Base-by-base conservation (phyloP, 1,284 basidiomycete genomes). In the Puccinia horiana region DNA sequence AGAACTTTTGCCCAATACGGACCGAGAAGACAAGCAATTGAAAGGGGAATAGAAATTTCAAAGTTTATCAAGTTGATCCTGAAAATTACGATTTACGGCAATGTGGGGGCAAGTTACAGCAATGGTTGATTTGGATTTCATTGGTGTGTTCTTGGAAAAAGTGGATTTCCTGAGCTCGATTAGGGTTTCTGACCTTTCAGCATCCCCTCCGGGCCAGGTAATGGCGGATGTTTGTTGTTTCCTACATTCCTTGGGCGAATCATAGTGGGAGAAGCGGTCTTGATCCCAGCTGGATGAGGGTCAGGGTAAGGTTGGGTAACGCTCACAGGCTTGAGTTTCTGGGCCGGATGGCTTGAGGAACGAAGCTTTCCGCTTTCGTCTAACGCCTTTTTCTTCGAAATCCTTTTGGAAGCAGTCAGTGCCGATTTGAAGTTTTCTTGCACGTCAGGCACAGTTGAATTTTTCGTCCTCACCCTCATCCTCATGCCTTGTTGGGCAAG, bases 391-490 rank as follows among this genome's bases (percentile, higher is more conserved):
- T 44, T 72, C 26, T 72, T 72, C 26, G n/a, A 6, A 35, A 23
- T n/a, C 69, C 26, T 72, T 32, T 47, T 29, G 20, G 47, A 35
- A 23, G 37, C 44, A 49, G 26, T 44, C 8, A n/a, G 8, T 14
- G 42, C 69, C 20, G 44, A 40, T 37, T 65, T 42, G 63, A 65
- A 65, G 18, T 65, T 65, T 23, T 42, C 37, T 2, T 11, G 18
- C 32, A 58, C 20, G 44, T 20, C 40, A 12, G 73, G 37, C n/a
- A 42, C 49, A 35, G 40, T 75, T 35, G 40, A 37, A 40, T 49
- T 76, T 20, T 65, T 76, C 11, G 58, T 47, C 20, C 76, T 29
- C 49, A 78, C 44, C 35, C 76, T 49, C 40, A 78, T 44, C 35
- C 76, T 26, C 20, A 78, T 37, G 42, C 76, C 76, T 69, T 78